Base-by-base conservation (phyloP, 148 eudicot genomes). In the Dianthus caryophyllus region DNA sequence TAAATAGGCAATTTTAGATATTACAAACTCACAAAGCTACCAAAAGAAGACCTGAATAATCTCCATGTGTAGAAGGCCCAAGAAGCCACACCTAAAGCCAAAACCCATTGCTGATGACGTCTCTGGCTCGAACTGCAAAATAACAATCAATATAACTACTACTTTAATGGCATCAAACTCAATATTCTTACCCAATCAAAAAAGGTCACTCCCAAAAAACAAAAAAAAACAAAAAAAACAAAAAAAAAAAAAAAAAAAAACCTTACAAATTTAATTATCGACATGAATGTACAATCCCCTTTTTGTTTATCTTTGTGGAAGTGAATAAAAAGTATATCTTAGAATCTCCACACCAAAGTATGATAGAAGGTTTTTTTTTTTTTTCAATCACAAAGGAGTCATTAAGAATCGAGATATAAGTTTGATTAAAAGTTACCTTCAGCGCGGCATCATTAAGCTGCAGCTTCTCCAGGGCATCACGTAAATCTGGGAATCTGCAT, bases 91-190 rank as follows among this genome's bases (percentile, higher is more conserved):
- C 83, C 99, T 79, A 80, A 95, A 95, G 66, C 99, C 99, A 79
- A 95, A 95, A 72, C 99, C 99, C 99, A 95, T 95, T 43, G 99
- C 99, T 79, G 89, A 90, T 59, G 99, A 95, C 18, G 91, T 77
- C 88, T 95, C 99, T 36, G 97, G 96, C 75, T 95, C 99, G 80
- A 84, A 95, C 99, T 95, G 88, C 77, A 81, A 77, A 73, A 50
- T 13, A 22, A 69, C 69, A 63, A 51, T 12, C 60, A n/a, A 71
- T 46, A 38, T 31, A 5, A 71, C 56, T 13, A 29, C 49, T 51
- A 22, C 11, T n/a, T 57, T 67, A 61, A 21, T 29, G 27, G 59
- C 51, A 59, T 65, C 61, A 47, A 36, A 44, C n/a, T 24, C 26
- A 65, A 57, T 59, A 14, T 48, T 43, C 33, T 20, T 5, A 9